Conservation (phyloP, 345 rosid genomes). For the Salix exigua region DNA sequence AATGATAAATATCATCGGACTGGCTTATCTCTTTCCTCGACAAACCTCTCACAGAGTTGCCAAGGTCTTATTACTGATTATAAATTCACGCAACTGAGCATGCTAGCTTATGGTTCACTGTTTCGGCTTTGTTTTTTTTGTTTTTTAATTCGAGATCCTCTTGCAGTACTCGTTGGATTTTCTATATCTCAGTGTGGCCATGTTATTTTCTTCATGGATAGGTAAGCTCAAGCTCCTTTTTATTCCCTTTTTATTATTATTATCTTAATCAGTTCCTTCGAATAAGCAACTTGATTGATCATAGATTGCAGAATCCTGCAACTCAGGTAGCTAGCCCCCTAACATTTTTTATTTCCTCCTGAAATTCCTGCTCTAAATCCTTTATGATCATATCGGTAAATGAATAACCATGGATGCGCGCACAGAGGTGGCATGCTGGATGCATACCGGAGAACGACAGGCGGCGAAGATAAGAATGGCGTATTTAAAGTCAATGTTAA, state of each 20-base stretch:
- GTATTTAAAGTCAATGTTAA: constrained; percentile 65
- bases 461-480: constrained; percentile 80
- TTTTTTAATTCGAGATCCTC: neutral
- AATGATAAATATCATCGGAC: constrained; percentile 68
- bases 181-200: constrained; percentile 79
- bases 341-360: neutral
- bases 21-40: constrained; percentile 72
- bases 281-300: neutral
- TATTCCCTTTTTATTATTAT: neutral
- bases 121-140: neutral
- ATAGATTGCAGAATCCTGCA: too few relatives aligned
- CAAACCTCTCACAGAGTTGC: constrained; percentile 79
- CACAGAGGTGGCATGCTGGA: constrained; percentile 89
- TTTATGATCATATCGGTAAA: too few relatives aligned
- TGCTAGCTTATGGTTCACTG: neutral
- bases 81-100: neutral
- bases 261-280: neutral
- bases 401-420: neutral
- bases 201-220: constrained; percentile 84
- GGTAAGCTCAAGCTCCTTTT: constrained; percentile 34
- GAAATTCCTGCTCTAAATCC: too few relatives aligned
- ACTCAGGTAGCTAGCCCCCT: too few relatives aligned
- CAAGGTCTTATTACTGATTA: constrained; percentile 39
- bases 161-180: constrained; percentile 97
- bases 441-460: constrained; percentile 85